Evolutionary conservation across 768 basidiomycete species (phyloP).

Genomic region (Trametes elegans): DNA sequence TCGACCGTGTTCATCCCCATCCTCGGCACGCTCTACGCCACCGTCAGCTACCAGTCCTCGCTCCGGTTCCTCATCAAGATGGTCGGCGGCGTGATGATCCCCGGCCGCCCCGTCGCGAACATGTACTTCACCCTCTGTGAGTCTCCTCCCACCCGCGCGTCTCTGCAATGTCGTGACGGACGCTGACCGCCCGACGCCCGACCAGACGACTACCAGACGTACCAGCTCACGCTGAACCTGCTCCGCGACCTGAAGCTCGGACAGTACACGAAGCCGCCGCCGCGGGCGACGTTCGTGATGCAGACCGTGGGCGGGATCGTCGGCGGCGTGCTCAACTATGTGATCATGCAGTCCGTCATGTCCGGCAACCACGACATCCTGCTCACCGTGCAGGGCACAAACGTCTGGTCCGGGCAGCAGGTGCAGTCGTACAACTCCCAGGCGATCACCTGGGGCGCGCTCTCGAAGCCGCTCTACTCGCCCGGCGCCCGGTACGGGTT

Average conservation of each 20-base stretch:
- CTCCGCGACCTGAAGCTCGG: constrained; percentile 59
- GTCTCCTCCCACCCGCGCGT: neutral
- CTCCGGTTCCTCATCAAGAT: constrained; percentile 45
- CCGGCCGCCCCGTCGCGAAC: constrained; percentile 50
- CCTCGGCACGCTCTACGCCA: constrained; percentile 52
- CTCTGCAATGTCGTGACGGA: too few relatives aligned
- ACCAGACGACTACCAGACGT: constrained; percentile 40
- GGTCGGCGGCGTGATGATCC: constrained; percentile 46
- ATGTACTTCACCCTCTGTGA: constrained; percentile 32
- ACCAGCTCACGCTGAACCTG: constrained; percentile 26
- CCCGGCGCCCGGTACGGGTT: constrained; percentile 46
- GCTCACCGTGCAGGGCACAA: constrained; percentile 47
- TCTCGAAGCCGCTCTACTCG: constrained; percentile 46
- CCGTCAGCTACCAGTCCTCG: constrained; percentile 35
- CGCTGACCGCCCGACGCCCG: too few relatives aligned
- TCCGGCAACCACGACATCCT: constrained; percentile 40
- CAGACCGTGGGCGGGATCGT: constrained; percentile 55
- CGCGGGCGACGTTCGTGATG: constrained; percentile 58
- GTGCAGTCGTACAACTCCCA: constrained; percentile 49
- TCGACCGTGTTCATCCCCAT: constrained; percentile 50
- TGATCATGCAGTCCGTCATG: constrained; percentile 36
- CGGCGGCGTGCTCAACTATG: constrained; percentile 41
- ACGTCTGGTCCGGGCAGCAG: constrained; percentile 51
- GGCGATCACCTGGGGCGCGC: constrained; percentile 55
- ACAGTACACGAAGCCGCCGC: constrained; percentile 57